These are phyloP conservation scores for Alternaria postmessia DNA, from an alignment of 2,329 filamentous ascomycete genomes.

Conservation along the genomic window DNA sequence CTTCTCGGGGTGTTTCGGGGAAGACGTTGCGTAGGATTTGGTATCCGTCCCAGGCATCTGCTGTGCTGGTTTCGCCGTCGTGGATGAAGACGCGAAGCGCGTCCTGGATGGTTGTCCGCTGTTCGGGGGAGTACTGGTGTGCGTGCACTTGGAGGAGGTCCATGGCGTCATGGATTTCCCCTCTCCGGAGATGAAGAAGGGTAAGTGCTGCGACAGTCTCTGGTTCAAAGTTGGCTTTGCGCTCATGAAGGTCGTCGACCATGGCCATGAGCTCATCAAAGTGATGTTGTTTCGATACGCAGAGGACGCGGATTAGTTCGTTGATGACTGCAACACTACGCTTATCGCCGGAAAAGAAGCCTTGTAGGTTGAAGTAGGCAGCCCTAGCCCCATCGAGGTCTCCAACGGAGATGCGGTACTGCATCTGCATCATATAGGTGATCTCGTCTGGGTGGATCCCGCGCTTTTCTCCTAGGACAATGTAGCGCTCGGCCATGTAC, in stretches of 20 bases:
- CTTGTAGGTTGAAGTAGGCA: conserved; percentile 70
- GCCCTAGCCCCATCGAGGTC: conserved; percentile 75
- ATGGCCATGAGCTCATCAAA: conserved; percentile 77
- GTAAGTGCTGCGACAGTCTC: conserved; percentile 78
- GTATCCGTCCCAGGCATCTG: conserved; percentile 69
- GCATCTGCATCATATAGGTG: conserved; percentile 78
- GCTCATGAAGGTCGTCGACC: conserved; percentile 75
- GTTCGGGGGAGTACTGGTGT: conserved; percentile 72
- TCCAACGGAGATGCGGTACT: conserved; percentile 75
- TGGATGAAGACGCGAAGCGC: conserved; percentile 74
- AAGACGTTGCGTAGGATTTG: conserved; percentile 66
- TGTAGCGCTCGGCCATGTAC: conserved; percentile 76
- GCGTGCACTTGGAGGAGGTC: conserved; percentile 81
- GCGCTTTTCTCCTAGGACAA: conserved; percentile 70
- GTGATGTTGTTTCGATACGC: conserved; percentile 65
- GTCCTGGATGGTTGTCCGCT: conserved; percentile 72
- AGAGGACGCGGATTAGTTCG: conserved; percentile 74
- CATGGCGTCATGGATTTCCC: conserved; percentile 80
- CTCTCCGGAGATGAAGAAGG: conserved; percentile 74
- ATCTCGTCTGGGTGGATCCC: conserved; percentile 71
- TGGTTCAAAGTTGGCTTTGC: conserved; percentile 72
- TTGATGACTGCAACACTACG: conserved; percentile 73
- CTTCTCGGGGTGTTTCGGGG: conserved; percentile 68
- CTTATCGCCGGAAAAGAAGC: conserved; percentile 63
- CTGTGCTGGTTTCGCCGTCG: conserved; percentile 70